A percentile compares a stretch with the other conserved stretches of the same genome.
phyloP scores from a whole-genome alignment of 2,329 filamentous ascomycete species.

The Rhinocladiella similis region DNA sequence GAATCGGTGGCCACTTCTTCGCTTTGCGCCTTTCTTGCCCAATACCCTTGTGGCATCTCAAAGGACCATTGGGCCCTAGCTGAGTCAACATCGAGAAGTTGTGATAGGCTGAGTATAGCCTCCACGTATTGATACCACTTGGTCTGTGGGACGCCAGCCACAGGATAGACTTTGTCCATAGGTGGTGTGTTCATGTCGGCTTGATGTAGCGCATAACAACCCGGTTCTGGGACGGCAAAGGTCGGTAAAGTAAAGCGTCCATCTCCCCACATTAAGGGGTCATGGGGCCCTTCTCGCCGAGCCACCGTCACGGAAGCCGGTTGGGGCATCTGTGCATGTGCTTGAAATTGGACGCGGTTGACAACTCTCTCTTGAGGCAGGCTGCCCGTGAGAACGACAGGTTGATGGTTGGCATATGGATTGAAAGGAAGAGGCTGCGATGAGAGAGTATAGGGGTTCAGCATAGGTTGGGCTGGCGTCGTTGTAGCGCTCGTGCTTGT shows the following conservation, averaged over 20 bases:
- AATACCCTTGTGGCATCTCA: conserved; percentile 33
- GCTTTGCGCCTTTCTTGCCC: conserved; percentile 16
- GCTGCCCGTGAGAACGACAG: no score
- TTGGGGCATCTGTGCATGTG: no score
- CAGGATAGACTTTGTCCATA: conserved; percentile 36
- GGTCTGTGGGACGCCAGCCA: conserved; percentile 23
- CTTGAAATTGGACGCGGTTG: background rate
- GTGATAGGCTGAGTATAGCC: conserved; percentile 35
- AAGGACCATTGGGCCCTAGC: conserved; percentile 39
- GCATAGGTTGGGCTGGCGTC: background rate
- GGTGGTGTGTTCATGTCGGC: conserved; percentile 57
- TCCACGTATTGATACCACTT: conserved; percentile 40
- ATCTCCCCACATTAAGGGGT: conserved; percentile 4
- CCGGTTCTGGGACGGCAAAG: conserved; percentile 41
- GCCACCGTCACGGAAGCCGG: background rate
- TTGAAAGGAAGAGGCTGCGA: background rate
- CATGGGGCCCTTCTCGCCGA: background rate
- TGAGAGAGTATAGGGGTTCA: no score
- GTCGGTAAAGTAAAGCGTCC: background rate
- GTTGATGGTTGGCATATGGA: background rate
- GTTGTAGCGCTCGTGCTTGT: background rate
- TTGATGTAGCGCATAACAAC: conserved; percentile 57
- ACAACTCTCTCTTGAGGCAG: no score
- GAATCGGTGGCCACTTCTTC: conserved; percentile 25
- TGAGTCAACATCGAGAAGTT: conserved; percentile 30